Conservation (phyloP, 2,329 filamentous ascomycete genomes). For the Ceratocystis lukuohia region DNA sequence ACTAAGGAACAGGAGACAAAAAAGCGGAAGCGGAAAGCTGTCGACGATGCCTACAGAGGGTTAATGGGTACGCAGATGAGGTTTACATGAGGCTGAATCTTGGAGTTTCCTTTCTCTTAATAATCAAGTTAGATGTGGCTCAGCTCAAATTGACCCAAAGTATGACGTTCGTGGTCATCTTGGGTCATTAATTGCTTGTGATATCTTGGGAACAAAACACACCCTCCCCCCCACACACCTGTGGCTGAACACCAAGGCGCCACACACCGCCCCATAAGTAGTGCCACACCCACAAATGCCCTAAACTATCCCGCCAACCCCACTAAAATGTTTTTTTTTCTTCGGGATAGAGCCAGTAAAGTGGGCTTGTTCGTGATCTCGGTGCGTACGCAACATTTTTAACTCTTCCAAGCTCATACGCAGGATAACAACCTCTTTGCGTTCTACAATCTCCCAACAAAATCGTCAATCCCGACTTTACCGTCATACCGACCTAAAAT, state of each 20-base stretch:
- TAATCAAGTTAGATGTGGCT: not conserved
- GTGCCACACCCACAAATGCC: slow-evolving; percentile 18
- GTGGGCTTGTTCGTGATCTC: slow-evolving; percentile 10
- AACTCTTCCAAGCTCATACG: slow-evolving; percentile 36
- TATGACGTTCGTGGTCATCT: not conserved
- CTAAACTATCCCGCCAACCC: slow-evolving; percentile 1
- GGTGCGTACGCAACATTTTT: not conserved
- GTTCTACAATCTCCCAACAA: slow-evolving; percentile 26
- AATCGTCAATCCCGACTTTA: slow-evolving; percentile 20
- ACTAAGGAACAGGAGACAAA: slow-evolving; percentile 31
- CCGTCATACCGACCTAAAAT: slow-evolving; percentile 19
- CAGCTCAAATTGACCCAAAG: not conserved
- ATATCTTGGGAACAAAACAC: not conserved
- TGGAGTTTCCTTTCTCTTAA: not conserved
- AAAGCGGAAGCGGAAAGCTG: slow-evolving; percentile 56
- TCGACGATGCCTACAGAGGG: slow-evolving; percentile 68
- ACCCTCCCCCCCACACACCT: not conserved
- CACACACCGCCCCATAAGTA: not conserved
- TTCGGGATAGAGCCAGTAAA: slow-evolving; percentile 1
- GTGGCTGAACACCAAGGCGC: not conserved
- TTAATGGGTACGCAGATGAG: slow-evolving; percentile 37
- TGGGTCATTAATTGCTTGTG: not conserved
- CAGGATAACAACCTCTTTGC: slow-evolving; percentile 72
- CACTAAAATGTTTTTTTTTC: slow-evolving; percentile 6
- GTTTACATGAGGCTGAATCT: slow-evolving; percentile 2